phyloP scores from a whole-genome alignment of 2,329 filamentous ascomycete species.

The Sclerotinia subarctica region DNA sequence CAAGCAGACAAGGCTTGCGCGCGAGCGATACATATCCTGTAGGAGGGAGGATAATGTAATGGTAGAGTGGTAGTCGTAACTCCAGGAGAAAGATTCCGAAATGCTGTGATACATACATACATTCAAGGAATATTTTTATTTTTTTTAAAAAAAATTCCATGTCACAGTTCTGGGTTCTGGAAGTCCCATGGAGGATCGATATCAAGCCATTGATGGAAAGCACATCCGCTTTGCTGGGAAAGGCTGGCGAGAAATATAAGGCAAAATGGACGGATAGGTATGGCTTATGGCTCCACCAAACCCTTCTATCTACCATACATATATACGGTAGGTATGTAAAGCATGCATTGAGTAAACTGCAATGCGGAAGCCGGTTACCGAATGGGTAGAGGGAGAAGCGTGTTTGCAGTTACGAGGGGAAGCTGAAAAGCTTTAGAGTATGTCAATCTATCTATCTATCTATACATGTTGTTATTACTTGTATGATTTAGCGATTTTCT shows the following conservation, averaged over 20 bases:
- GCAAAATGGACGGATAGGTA: background rate
- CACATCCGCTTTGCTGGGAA: conserved; percentile 9
- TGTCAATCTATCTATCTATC: background rate
- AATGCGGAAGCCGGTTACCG: conserved; percentile 7
- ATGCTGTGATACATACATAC: background rate
- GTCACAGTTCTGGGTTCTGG: background rate
- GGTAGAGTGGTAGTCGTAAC: background rate
- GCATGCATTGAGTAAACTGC: background rate
- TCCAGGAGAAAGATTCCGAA: background rate
- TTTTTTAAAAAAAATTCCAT: background rate
- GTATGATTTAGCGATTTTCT: background rate
- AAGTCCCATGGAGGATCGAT: background rate
- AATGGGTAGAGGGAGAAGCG: conserved; percentile 7
- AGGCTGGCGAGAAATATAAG: background rate
- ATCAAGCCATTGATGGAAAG: background rate
- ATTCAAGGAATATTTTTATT: background rate
- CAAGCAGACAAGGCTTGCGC: background rate
- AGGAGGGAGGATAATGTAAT: background rate
- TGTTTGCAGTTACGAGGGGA: conserved; percentile 1
- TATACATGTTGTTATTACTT: background rate
- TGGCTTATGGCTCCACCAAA: conserved; percentile 5
- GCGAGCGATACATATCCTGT: background rate
- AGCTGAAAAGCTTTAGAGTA: background rate
- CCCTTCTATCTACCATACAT: background rate
- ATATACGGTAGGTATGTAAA: background rate